phyloP scores from a whole-genome alignment of 129 eudicot species.

The Tanacetum coccineum region DNA sequence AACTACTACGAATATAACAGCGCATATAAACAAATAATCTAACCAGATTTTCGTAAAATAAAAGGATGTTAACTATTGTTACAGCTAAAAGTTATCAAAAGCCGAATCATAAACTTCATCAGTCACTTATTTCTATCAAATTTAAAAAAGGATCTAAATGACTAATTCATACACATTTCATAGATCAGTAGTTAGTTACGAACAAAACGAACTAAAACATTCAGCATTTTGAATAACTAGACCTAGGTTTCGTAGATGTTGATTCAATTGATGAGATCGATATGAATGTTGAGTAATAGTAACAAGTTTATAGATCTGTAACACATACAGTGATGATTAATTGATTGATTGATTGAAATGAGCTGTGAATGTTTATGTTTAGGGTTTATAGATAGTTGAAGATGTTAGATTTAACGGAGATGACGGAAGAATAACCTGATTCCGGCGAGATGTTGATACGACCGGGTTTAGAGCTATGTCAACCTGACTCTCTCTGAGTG shows the following conservation, averaged over 20 bases:
- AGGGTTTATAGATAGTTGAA: constrained; percentile 11
- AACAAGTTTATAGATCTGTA: constrained; percentile 26
- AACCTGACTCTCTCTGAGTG: constrained; percentile 21
- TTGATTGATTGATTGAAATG: neutral
- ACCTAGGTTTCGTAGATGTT: constrained; percentile 19
- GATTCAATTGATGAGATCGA: constrained; percentile 28
- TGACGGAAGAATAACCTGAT: constrained; percentile 28
- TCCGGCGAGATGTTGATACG: constrained; percentile 36
- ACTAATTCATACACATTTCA: neutral
- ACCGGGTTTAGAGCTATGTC: constrained; percentile 37
- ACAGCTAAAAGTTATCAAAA: too few species aligned
- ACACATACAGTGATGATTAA: constrained; percentile 12
- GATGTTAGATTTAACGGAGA: constrained; percentile 22
- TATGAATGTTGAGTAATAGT: constrained; percentile 25
- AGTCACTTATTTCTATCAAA: neutral
- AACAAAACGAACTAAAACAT: neutral
- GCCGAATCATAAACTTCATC: too few species aligned
- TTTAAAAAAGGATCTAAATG: neutral
- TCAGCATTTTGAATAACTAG: neutral
- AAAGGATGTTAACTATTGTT: too few species aligned
- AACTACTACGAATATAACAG: too few species aligned
- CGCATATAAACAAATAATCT: too few species aligned
- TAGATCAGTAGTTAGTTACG: neutral
- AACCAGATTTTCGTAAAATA: too few species aligned
- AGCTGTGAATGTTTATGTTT: constrained; percentile 18